These are phyloP conservation scores for Apodospora peruviana DNA, from an alignment of 495 filamentous ascomycete species.

Conservation along the genomic window DNA sequence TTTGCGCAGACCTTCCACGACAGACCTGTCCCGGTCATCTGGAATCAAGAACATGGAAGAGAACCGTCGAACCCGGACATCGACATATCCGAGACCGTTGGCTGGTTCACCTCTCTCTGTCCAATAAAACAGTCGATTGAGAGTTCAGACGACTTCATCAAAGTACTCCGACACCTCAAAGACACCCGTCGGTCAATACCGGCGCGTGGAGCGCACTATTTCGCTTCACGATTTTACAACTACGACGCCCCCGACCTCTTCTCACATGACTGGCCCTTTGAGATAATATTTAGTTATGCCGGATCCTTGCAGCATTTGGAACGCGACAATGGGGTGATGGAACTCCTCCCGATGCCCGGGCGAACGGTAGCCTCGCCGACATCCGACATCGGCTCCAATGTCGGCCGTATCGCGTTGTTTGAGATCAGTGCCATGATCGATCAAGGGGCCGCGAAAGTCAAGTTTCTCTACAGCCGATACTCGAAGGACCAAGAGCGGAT, in stretches of 20 bases:
- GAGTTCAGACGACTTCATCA: slow-evolving; percentile 32
- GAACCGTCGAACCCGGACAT: slow-evolving; percentile 27
- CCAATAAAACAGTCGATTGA: slow-evolving; percentile 30
- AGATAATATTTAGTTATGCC: slow-evolving; percentile 67
- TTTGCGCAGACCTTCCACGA: slow-evolving; percentile 49
- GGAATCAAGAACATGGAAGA: slow-evolving; percentile 45
- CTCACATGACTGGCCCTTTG: slow-evolving; percentile 53
- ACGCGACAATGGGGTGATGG: slow-evolving; percentile 55
- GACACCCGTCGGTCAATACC: slow-evolving; percentile 31
- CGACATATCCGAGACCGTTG: slow-evolving; percentile 42
- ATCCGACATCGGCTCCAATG: slow-evolving; percentile 52
- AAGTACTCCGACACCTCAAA: slow-evolving; percentile 35
- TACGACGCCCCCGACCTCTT: slow-evolving; percentile 38
- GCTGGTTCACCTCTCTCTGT: slow-evolving; percentile 45
- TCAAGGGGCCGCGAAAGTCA: slow-evolving; percentile 55
- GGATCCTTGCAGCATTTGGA: slow-evolving; percentile 60
- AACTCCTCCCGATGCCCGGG: slow-evolving; percentile 43
- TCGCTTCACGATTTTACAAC: slow-evolving; percentile 41
- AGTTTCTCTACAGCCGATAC: slow-evolving; percentile 57
- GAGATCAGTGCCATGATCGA: slow-evolving; percentile 57
- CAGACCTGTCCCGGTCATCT: slow-evolving; percentile 48
- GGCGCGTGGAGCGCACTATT: slow-evolving; percentile 21
- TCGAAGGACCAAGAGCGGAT: slow-evolving; percentile 56
- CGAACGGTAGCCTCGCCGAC: slow-evolving; percentile 32
- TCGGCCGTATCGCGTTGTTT: slow-evolving; percentile 59